phyloP scores from a whole-genome alignment of 2,329 filamentous ascomycete species.

The Talaromyces atroroseus region DNA sequence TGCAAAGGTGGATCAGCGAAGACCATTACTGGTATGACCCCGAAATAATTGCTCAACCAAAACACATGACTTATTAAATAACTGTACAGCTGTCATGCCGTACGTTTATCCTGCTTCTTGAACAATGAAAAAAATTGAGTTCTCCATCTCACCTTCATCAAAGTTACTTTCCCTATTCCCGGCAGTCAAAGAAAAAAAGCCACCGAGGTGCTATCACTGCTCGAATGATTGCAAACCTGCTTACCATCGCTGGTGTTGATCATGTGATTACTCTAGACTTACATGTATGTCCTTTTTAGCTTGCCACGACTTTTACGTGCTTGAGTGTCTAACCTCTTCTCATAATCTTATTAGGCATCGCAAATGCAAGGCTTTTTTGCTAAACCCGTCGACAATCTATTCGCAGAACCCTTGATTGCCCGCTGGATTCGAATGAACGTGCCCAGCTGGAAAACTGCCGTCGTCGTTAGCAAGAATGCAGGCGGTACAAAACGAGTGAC shows the following conservation, averaged over 20 bases:
- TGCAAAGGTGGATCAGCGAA: slow-evolving; percentile 97
- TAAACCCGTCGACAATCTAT: slow-evolving; percentile 94
- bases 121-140: slow-evolving; percentile 10
- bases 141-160: slow-evolving; percentile 21
- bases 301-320: background rate
- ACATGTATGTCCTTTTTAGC: slow-evolving; percentile 53
- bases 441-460: slow-evolving; percentile 76
- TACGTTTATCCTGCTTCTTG: slow-evolving; percentile 34
- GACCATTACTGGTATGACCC: slow-evolving; percentile 78
- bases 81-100: slow-evolving; percentile 40
- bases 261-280: slow-evolving; percentile 97
- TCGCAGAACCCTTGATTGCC: slow-evolving; percentile 90
- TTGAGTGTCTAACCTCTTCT: slow-evolving; percentile 11
- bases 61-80: slow-evolving; percentile 4
- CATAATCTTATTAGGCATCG: slow-evolving; percentile 51
- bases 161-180: slow-evolving; percentile 94
- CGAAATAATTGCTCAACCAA: slow-evolving; percentile 4
- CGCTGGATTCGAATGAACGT: slow-evolving; percentile 93
- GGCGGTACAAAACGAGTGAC: slow-evolving; percentile 96
- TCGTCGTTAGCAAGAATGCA: slow-evolving; percentile 97
- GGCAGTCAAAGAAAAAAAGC: slow-evolving; percentile 98
- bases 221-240: slow-evolving; percentile 91
- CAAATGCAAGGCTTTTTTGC: slow-evolving; percentile 99
- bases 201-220: slow-evolving; percentile 95
- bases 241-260: slow-evolving; percentile 88